Evolutionary conservation across 2,329 filamentous ascomycete genomes (phyloP).

Genomic region (Leptographium procerum): DNA sequence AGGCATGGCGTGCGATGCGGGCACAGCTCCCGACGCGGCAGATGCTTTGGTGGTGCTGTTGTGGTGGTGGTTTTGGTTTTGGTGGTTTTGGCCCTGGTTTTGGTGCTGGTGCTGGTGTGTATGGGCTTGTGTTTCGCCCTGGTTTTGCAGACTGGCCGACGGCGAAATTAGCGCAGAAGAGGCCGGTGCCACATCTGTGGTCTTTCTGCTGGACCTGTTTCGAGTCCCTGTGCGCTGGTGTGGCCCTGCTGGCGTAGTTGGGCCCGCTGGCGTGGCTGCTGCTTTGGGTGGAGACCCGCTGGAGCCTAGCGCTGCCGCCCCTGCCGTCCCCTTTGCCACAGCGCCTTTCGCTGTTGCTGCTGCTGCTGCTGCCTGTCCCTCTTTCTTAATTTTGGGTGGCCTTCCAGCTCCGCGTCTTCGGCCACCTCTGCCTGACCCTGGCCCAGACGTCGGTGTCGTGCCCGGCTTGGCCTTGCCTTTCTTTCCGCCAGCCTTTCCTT

Average conservation of each 20-base stretch:
- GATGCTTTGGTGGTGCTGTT: constrained; percentile 1
- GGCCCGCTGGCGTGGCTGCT: constrained; percentile 6
- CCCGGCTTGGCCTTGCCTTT: neutral
- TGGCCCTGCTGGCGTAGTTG: neutral
- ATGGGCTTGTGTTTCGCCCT: neutral
- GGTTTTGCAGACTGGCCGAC: neutral
- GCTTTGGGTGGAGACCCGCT: constrained; percentile 7
- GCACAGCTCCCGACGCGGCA: neutral
- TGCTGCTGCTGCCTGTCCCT: neutral
- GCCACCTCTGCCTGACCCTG: constrained; percentile 11
- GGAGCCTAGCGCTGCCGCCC: constrained; percentile 4
- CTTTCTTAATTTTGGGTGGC: constrained; percentile 7
- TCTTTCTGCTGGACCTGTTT: constrained; percentile 12
- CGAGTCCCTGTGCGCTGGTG: constrained; percentile 19
- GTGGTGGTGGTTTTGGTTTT: neutral
- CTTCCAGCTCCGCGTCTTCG: constrained; percentile 10
- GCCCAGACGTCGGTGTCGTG: neutral
- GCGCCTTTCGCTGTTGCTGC: neutral
- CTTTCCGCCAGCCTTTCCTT: neutral
- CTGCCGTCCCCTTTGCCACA: neutral
- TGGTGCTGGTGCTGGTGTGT: neutral
- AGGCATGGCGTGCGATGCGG: constrained; percentile 8
- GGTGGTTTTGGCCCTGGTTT: neutral
- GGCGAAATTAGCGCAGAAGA: constrained; percentile 12
- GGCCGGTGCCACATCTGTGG: neutral